Evolutionary conservation across 2,329 filamentous ascomycete genomes (phyloP).

Genomic region (Capronia epimyces): DNA sequence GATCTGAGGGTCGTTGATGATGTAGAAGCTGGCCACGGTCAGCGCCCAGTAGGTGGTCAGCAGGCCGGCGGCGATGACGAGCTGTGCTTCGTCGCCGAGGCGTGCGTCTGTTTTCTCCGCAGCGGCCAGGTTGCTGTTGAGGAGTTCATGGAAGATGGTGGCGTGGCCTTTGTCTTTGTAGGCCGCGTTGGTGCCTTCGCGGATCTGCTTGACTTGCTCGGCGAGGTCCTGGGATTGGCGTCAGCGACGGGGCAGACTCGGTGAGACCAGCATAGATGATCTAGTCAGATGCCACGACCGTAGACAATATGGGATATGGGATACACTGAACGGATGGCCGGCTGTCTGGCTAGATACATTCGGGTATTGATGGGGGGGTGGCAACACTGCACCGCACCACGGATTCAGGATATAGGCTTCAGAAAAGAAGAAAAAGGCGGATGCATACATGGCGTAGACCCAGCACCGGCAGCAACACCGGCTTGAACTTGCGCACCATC

Average conservation of each 20-base stretch:
- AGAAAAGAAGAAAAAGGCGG: no score
- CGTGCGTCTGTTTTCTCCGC: constrained; percentile 14
- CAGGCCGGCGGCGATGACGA: constrained; percentile 13
- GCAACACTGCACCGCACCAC: no score
- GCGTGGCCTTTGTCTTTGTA: constrained; percentile 7
- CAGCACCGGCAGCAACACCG: not conserved
- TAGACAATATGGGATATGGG: no score
- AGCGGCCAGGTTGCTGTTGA: constrained; percentile 16
- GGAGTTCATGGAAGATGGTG: constrained; percentile 21
- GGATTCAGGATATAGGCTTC: not conserved
- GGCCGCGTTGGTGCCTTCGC: not conserved
- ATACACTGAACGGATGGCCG: no score
- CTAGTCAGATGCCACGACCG: no score
- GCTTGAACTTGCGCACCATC: not conserved
- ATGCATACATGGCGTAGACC: not conserved
- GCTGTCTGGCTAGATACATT: no score
- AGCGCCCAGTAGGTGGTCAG: constrained; percentile 15
- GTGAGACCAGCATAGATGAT: no score
- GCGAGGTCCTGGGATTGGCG: constrained; percentile 9
- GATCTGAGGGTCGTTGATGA: constrained; percentile 8
- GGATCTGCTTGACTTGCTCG: constrained; percentile 15
- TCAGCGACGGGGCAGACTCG: not conserved
- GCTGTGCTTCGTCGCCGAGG: constrained; percentile 15
- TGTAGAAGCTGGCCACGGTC: constrained; percentile 6
- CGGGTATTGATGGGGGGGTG: no score